phyloP scores from a whole-genome alignment of 371 early-diverging fungal genomes.

The Nosema muscidifuracis region DNA sequence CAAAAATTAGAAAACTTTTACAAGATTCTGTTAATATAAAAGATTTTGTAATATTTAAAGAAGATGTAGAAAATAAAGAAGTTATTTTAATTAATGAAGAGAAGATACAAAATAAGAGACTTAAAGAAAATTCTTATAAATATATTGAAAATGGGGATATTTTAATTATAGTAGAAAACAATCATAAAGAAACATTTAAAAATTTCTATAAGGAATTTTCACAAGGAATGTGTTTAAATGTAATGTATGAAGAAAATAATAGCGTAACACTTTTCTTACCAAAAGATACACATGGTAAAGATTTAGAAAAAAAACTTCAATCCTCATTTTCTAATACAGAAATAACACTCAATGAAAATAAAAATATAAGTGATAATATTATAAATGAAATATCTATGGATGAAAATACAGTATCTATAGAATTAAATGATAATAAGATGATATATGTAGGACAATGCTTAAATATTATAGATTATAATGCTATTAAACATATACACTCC shows the following conservation, averaged over 20 bases:
- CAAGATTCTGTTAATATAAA: conserved; percentile 1
- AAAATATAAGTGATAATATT: background rate
- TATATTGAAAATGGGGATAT: conserved; percentile 11
- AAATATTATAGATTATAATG: conserved; percentile 27
- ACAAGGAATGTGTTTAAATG: conserved; percentile 11
- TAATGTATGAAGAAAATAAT: background rate
- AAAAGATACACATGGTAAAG: background rate
- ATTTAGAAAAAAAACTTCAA: background rate
- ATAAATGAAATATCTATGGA: background rate
- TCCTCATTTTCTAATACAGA: conserved; percentile 13
- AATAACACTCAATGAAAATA: background rate
- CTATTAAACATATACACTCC: conserved; percentile 15
- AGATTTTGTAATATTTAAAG: conserved; percentile 10
- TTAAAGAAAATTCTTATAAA: background rate
- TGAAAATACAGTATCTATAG: conserved; percentile 9
- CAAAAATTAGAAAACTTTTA: background rate
- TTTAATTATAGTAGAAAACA: background rate
- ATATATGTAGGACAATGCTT: conserved; percentile 18
- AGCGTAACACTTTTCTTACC: background rate
- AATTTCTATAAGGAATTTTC: conserved; percentile 2
- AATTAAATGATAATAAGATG: conserved; percentile 7
- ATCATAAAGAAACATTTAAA: conserved; percentile 1
- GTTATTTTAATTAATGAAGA: background rate
- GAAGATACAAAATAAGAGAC: background rate
- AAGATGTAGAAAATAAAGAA: conserved; percentile 1